These are phyloP conservation scores for Rugonectria rugulosa DNA, from an alignment of 2,329 filamentous ascomycete genomes.

Conservation along the genomic window DNA sequence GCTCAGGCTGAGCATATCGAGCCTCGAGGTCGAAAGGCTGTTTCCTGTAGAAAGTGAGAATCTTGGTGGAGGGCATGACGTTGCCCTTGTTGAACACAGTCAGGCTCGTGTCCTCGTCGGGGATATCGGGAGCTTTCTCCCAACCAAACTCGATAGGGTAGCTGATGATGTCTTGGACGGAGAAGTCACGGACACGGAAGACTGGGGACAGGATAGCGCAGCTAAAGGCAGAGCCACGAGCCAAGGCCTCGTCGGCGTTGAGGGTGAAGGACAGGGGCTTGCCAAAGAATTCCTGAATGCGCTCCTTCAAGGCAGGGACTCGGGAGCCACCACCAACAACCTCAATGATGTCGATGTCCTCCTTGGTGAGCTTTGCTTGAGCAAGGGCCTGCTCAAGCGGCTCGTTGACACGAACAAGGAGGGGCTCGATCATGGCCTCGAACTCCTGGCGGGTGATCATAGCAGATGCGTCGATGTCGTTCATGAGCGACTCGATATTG, in stretches of 20 bases:
- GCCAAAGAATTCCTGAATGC: constrained; percentile 88
- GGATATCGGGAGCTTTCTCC: constrained; percentile 98
- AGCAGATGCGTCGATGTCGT: constrained; percentile 88
- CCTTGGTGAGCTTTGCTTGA: constrained; percentile 88
- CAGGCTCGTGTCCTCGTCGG: constrained; percentile 96
- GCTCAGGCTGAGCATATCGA: constrained; percentile 86
- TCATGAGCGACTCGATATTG: constrained; percentile 99
- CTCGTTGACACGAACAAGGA: constrained; percentile 74
- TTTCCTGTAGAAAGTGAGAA: constrained; percentile 98
- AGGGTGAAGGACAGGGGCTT: constrained; percentile 94
- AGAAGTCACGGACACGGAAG: constrained; percentile 98
- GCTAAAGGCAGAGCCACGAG: constrained; percentile 94
- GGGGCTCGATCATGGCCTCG: constrained; percentile 86
- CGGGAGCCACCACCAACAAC: constrained; percentile 94
- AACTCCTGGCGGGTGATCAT: constrained; percentile 95
- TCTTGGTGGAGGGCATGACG: constrained; percentile 97
- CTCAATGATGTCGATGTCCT: constrained; percentile 94
- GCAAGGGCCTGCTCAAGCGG: constrained; percentile 91
- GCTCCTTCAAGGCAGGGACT: constrained; percentile 90
- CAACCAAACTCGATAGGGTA: constrained; percentile 99
- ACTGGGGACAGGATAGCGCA: constrained; percentile 97
- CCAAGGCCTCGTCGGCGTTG: constrained; percentile 97
- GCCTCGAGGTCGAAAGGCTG: constrained; percentile 97
- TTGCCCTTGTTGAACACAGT: constrained; percentile 98
- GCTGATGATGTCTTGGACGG: constrained; percentile 95